A percentile compares a stretch with the other conserved stretches of the same genome.
Conservation (phyloP, 768 basidiomycete species). For the Zangia roseola region DNA sequence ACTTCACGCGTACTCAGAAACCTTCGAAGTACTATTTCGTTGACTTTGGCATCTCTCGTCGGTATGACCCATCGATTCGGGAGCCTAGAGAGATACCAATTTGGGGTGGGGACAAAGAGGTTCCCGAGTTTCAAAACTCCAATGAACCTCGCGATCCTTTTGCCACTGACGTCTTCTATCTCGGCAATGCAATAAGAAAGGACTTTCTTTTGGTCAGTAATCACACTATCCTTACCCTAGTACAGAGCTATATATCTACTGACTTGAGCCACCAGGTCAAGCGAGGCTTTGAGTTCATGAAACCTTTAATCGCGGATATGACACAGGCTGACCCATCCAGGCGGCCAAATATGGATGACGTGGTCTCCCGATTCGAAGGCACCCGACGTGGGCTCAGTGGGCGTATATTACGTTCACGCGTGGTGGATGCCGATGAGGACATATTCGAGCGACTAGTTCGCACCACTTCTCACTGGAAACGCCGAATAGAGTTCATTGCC, state of each 20-base stretch:
- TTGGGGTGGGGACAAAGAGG: no score
- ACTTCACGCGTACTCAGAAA: conserved; percentile 29
- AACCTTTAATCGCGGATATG: conserved; percentile 19
- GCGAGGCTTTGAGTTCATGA: conserved; percentile 23
- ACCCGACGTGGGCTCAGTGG: conserved; percentile 7
- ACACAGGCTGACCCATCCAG: conserved; percentile 19
- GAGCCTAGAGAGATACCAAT: conserved; percentile 29
- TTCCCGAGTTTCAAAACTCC: conserved; percentile 37
- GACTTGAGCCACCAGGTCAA: no score
- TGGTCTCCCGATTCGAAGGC: conserved; percentile 14
- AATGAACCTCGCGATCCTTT: conserved; percentile 37
- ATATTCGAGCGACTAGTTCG: conserved; percentile 6
- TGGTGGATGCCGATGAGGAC: conserved; percentile 19
- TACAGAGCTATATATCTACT: no score
- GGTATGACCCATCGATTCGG: conserved; percentile 25
- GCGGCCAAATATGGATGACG: conserved; percentile 25
- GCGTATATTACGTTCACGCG: conserved; percentile 29
- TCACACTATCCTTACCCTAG: no score
- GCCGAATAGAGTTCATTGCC: conserved; percentile 15
- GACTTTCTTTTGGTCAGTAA: conserved; percentile 37
- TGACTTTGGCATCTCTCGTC: conserved; percentile 37
- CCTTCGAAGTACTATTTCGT: conserved; percentile 36
- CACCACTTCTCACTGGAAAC: conserved; percentile 22
- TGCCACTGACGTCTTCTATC: conserved; percentile 42
- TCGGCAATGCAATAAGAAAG: conserved; percentile 37